Evolutionary conservation across 106 monocot species (phyloP), one percentile per base, ranked within the genome.

Genomic region (Agapanthus africanus): DNA sequence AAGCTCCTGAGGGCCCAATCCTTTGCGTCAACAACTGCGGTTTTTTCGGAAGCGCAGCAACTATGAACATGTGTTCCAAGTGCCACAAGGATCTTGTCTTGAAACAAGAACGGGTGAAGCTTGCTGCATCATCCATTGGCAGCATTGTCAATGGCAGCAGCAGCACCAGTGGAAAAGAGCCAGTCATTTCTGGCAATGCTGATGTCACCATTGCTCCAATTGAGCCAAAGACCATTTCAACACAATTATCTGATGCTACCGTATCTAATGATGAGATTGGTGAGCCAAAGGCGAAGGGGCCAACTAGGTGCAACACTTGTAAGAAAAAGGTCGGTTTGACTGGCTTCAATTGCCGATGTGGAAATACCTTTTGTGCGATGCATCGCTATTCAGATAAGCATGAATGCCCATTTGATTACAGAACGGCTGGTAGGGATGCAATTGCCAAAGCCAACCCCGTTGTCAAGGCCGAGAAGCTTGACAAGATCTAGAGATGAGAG

Each of bases 1-100:
- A 83, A 42, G 66, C 79, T 37, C 77, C 83, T 2, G 87, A 83
- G 46, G 80, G 72, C 35, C 83, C 87, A 35, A 80, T 80, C 37
- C 77, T 87, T 30, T 87, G 87, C 67, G 42, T 80, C 59, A 87
- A 87, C 77, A 87, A 87, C 40, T 87, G 87, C 70, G 87, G 87
- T 26, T 87, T 87, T 49, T 87, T 82, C 35, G 87, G 87, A 40
- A 87, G 83, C 59, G 68, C 79, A 26, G 79, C 79, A 13, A 87
- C 87, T 1, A 87, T 82, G 79, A 83, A 87, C 63, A 79, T 87
- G 82, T 87, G 82, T 66, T 87, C 87, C 44, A 80, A 83, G 74
- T 87, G 87, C 74, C 82, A 87, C 70, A 76, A 76, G n/a, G 83
- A 87, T 10, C 31, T 77, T 39, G 30, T 77, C 8, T 52, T 73